Percentiles rank a stretch among this genome's conserved stretches.
phyloP scores from a whole-genome alignment of 2,329 filamentous ascomycete genomes.

The Fusarium multiceps region DNA sequence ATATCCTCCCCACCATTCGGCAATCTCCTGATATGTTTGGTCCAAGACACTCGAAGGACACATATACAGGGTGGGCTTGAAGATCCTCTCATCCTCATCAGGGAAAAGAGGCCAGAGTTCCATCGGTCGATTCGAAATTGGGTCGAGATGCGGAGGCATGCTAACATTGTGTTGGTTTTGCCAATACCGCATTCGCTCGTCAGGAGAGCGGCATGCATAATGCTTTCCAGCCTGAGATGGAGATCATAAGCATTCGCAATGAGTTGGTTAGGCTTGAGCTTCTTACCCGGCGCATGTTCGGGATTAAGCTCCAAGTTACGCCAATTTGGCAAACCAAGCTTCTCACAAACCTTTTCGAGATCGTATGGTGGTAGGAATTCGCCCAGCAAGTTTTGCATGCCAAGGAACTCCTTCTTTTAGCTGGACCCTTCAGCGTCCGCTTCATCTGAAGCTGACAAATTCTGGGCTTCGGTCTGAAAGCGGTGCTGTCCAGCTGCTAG shows the following conservation, averaged over 20 bases:
- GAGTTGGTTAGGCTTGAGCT: neutral
- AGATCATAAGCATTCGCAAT: neutral
- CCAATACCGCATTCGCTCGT: neutral
- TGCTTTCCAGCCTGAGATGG: neutral
- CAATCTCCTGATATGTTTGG: neutral
- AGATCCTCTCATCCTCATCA: neutral
- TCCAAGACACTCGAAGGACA: neutral
- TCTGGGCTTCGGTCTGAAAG: neutral
- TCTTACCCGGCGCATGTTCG: neutral
- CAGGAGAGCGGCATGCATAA: neutral
- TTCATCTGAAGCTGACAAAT: neutral
- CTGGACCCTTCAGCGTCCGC: neutral
- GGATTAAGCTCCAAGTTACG: neutral
- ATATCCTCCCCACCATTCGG: neutral
- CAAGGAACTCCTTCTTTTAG: neutral
- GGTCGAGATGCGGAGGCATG: neutral
- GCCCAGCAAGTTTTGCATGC: neutral
- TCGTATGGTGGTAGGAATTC: neutral
- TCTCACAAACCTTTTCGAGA: neutral
- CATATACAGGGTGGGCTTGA: neutral
- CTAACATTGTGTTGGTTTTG: neutral
- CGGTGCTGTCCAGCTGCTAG: neutral
- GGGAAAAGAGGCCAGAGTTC: neutral
- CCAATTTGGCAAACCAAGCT: neutral
- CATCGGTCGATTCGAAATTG: neutral